A percentile compares a stretch with the other conserved stretches of the same genome.
Conservation (phyloP, 352 stramenopile species). For the Phytophthora melonis region DNA sequence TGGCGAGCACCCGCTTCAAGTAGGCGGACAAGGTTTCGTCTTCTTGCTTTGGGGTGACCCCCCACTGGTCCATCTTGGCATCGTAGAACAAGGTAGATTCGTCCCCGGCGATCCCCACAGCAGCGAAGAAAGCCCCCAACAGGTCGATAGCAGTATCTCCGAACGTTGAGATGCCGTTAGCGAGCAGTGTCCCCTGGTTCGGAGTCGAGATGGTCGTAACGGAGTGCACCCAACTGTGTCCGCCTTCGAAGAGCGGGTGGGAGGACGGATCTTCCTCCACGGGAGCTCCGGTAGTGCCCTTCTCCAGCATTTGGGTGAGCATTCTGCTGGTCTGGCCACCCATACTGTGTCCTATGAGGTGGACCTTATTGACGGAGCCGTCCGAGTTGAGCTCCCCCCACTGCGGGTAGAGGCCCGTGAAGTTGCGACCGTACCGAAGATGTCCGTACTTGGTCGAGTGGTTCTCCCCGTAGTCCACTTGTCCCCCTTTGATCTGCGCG, state of each 20-base stretch:
- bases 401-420: conserved; percentile 51
- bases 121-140: conserved; percentile 8
- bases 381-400: conserved; percentile 49
- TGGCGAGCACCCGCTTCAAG: conserved; percentile 38
- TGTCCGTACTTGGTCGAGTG: conserved; percentile 42
- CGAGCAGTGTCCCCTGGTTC: conserved; percentile 53
- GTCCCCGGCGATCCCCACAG: conserved; percentile 12
- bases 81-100: conserved; percentile 31
- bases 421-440: conserved; percentile 40
- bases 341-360: conserved; percentile 74
- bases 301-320: conserved; percentile 58
- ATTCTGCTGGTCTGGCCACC: conserved; percentile 74
- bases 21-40: conserved; percentile 34
- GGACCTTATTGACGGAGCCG: conserved; percentile 57
- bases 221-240: conserved; percentile 60
- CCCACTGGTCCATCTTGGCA: conserved; percentile 49
- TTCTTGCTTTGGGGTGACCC: conserved; percentile 17
- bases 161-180: conserved; percentile 38
- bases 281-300: conserved; percentile 43
- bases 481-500: conserved; percentile 58
- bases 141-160: conserved; percentile 30
- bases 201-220: conserved; percentile 58
- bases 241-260: conserved; percentile 44
- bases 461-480: conserved; percentile 51
- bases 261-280: conserved; percentile 22